Base-by-base conservation (phyloP, 768 basidiomycete species). In the Trametes coccinea region DNA sequence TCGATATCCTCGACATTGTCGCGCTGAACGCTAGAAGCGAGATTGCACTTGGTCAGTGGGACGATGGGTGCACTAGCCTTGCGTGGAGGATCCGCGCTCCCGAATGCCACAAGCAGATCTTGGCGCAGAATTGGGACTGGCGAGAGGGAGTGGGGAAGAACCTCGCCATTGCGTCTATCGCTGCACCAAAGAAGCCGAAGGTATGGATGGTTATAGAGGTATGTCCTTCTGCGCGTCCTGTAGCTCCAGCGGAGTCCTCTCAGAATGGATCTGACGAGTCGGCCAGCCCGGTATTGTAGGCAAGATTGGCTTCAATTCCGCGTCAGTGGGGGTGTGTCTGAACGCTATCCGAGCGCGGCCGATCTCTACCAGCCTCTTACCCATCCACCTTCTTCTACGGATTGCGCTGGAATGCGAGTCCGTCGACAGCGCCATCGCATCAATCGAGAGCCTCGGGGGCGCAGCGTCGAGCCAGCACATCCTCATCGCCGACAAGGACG, bases 91-190 rank as follows among this genome's bases (percentile, higher is more conserved):
- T 72, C 37, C 51, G 63, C 60, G 30, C 51, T 1, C 49, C 57
- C 2, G 56, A 30, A 16, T 29, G 55, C 10, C 39, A 27, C 48
- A 65, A 59, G 61, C 69, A 67, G 62, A 66, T 75, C 57, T 64
- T 76, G 40, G 73, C 71, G 13, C 74, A 76, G 66, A 76, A 76
- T 64, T 76, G 75, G 75, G 75, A 76, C 60, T 76, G 75, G 75
- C 65, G 71, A n/a, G 61, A 66, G 31, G 41, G 63, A 5, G 71
- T 74, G 17, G 69, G 72, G 50, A 67, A 73, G 58, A 76, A 76
- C 60, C 65, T 76, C 45, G 74, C 70, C 3, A 61, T 76, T 53
- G 69, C 67, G 47, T 68, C 73, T 37, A 74, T 75, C 46, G 49
- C 57, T 29, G 65, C 67, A 43, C 54, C 56, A 16, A 69, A 70